A percentile compares a stretch with the other conserved stretches of the same genome.
Conservation (phyloP, 129 eudicot species). For the Sambucus nigra region DNA sequence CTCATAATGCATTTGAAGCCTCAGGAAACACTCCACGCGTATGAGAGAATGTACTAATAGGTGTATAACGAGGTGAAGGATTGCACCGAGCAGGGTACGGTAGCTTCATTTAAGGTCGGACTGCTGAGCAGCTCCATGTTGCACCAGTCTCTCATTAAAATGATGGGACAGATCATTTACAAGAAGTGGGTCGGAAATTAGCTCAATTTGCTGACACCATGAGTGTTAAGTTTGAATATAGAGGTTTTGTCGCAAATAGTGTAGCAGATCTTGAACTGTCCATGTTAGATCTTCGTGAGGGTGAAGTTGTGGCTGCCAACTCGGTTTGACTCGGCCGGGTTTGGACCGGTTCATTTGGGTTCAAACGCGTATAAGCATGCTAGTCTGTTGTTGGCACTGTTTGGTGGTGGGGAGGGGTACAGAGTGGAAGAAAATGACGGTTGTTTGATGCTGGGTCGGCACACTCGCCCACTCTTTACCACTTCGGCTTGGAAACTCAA, state of each 20-base stretch:
- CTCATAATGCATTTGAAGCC: too few relatives aligned
- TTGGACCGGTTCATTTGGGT: conserved; percentile 58
- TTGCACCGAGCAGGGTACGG: too few relatives aligned
- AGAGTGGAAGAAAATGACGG: conserved; percentile 73
- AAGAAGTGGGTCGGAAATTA: conserved; percentile 70
- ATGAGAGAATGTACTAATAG: too few relatives aligned
- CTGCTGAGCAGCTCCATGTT: too few relatives aligned
- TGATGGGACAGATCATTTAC: conserved; percentile 51
- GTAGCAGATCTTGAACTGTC: conserved; percentile 59
- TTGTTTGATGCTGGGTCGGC: conserved; percentile 79
- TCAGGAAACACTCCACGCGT: too few relatives aligned
- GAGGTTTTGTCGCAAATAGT: conserved; percentile 59
- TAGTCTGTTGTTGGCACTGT: conserved; percentile 62
- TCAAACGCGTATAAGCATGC: conserved; percentile 85
- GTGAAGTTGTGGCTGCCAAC: conserved; percentile 64
- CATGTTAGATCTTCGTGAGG: conserved; percentile 45
- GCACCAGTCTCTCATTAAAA: too few relatives aligned
- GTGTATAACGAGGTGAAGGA: too few relatives aligned
- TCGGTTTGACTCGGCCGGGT: conserved; percentile 54
- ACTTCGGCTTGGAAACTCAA: conserved; percentile 76
- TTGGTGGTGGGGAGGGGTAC: conserved; percentile 74
- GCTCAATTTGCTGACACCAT: conserved; percentile 72
- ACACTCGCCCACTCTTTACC: conserved; percentile 64
- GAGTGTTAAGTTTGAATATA: conserved; percentile 46
- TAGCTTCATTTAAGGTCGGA: too few relatives aligned